These are phyloP conservation scores for Carex kokanica DNA, from an alignment of 176 grass and related monocot species.

Conservation along the genomic window DNA sequence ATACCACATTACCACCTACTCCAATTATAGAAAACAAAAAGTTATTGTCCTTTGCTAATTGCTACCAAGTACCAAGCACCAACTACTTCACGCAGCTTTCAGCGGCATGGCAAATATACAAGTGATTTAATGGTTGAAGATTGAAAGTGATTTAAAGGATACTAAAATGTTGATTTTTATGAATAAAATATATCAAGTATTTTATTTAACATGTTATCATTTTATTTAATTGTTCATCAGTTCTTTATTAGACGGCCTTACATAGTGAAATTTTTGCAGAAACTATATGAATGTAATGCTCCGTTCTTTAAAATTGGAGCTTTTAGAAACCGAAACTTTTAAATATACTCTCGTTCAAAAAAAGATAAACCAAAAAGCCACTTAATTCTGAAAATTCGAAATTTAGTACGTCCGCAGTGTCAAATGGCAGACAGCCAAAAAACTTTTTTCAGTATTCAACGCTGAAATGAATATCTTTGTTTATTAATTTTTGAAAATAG, in stretches of 20 bases:
- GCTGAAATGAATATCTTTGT: too few species aligned
- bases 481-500: too few species aligned
- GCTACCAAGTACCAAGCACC: background rate
- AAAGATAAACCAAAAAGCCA: too few species aligned
- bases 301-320: background rate
- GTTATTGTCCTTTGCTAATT: slow-evolving; percentile 8
- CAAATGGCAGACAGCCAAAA: too few species aligned
- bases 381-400: too few species aligned
- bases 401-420: too few species aligned
- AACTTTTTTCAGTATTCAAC: too few species aligned
- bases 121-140: background rate
- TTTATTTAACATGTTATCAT: too few species aligned
- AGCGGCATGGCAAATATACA: background rate
- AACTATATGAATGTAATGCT: background rate
- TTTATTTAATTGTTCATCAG: background rate
- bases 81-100: slow-evolving; percentile 20
- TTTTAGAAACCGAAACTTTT: background rate
- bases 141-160: slow-evolving; percentile 20
- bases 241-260: background rate
- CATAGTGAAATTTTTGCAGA: background rate
- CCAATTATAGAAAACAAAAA: slow-evolving; percentile 8
- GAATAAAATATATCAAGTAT: background rate
- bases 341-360: too few species aligned
- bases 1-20: background rate
- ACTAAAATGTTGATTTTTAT: background rate